A percentile compares a stretch with the other conserved stretches of the same genome.
phyloP scores from a whole-genome alignment of 1,284 basidiomycete genomes.

The Meira nashicola region DNA sequence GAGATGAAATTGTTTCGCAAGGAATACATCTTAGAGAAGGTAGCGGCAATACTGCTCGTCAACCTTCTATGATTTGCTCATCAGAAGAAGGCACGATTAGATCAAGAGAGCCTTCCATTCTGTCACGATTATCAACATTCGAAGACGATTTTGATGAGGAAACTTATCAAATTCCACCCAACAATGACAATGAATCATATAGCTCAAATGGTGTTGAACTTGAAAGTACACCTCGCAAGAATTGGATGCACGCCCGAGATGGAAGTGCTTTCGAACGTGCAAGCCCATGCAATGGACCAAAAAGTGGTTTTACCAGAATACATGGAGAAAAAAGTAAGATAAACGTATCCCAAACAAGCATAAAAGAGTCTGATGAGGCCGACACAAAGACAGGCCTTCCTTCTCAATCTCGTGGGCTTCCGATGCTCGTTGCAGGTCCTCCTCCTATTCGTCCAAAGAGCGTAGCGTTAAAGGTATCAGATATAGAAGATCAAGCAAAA shows the following conservation, averaged over 20 bases:
- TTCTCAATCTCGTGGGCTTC: not conserved
- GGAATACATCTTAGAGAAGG: too few relatives aligned
- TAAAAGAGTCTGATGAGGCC: not conserved
- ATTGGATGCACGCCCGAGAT: conserved; percentile 23
- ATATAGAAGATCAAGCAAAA: not conserved
- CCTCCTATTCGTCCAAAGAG: conserved; percentile 6
- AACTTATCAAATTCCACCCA: conserved; percentile 11
- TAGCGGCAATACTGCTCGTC: too few relatives aligned
- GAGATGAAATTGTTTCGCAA: too few relatives aligned
- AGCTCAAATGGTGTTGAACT: too few relatives aligned
- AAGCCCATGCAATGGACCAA: conserved; percentile 18
- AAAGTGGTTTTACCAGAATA: not conserved
- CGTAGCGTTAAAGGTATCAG: not conserved
- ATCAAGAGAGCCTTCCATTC: conserved; percentile 32
- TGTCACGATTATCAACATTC: conserved; percentile 7
- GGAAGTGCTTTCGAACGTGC: conserved; percentile 30
- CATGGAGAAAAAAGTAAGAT: not conserved
- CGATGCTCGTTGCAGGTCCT: conserved; percentile 6
- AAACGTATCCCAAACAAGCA: not conserved
- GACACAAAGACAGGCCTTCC: too few relatives aligned
- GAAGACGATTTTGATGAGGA: conserved; percentile 5
- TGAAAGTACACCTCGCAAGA: not conserved
- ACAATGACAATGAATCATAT: too few relatives aligned
- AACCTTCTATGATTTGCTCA: too few relatives aligned
- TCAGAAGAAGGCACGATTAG: conserved; percentile 11